phyloP scores from a whole-genome alignment of 148 eudicot species.

The Fagopyrum homotropicum region DNA sequence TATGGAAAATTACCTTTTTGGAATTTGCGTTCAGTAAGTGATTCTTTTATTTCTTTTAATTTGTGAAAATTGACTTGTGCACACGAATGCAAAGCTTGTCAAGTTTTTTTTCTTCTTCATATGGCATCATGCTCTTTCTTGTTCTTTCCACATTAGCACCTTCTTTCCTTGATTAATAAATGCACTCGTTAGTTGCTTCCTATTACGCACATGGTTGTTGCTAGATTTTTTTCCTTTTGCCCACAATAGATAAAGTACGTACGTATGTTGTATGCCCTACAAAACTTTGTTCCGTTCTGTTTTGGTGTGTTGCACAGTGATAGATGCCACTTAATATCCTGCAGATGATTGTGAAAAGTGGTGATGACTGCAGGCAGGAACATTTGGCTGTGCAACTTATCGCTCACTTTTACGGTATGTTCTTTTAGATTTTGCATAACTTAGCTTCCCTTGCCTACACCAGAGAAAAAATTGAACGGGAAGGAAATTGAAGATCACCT shows the following conservation, averaged over 20 bases:
- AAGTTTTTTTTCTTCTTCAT: background rate
- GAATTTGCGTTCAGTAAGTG: slow-evolving; percentile 96
- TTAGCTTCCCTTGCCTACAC: background rate
- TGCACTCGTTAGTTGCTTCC: background rate
- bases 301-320: background rate
- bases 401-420: slow-evolving; percentile 85
- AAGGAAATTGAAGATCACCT: background rate
- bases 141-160: background rate
- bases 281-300: background rate
- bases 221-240: background rate
- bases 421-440: background rate
- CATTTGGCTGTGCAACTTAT: slow-evolving; percentile 98
- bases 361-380: slow-evolving; percentile 99
- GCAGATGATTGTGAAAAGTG: slow-evolving; percentile 93
- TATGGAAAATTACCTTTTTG: slow-evolving; percentile 85
- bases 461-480: background rate
- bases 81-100: background rate
- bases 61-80: background rate
- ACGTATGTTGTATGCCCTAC: background rate
- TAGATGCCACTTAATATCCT: background rate
- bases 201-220: background rate
- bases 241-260: background rate
- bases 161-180: background rate
- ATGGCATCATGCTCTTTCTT: background rate
- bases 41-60: background rate